A percentile compares a stretch with the other conserved stretches of the same genome.
These are phyloP conservation scores for Wickerhamiella shivajii DNA, from an alignment of 805 yeast genomes.

Conservation along the genomic window DNA sequence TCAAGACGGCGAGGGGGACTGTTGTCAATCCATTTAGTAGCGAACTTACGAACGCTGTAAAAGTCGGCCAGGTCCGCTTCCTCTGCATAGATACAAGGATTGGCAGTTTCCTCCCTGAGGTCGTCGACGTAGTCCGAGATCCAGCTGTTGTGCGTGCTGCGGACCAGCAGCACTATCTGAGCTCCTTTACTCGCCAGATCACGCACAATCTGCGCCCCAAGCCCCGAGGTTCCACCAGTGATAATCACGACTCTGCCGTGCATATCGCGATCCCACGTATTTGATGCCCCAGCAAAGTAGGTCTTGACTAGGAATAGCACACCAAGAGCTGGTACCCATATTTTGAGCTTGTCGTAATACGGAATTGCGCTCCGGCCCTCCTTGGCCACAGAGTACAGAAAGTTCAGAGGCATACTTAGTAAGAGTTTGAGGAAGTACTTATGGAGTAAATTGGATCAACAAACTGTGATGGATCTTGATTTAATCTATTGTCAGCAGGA, in stretches of 20 bases:
- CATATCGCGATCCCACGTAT: constrained; percentile 84
- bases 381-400: constrained; percentile 47
- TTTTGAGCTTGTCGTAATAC: constrained; percentile 46
- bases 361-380: constrained; percentile 73
- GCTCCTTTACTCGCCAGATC: constrained; percentile 77
- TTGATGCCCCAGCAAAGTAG: constrained; percentile 64
- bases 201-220: constrained; percentile 62
- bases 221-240: constrained; percentile 84
- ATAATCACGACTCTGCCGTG: constrained; percentile 62
- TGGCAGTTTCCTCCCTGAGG: constrained; percentile 52
- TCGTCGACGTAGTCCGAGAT: constrained; percentile 65
- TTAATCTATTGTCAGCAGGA: no score
- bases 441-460: no score
- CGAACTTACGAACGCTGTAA: constrained; percentile 70
- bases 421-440: neutral
- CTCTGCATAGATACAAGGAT: constrained; percentile 78
- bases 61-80: constrained; percentile 67
- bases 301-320: constrained; percentile 41
- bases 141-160: constrained; percentile 58
- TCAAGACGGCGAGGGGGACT: constrained; percentile 83
- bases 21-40: constrained; percentile 87
- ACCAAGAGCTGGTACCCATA: constrained; percentile 37
- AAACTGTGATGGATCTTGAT: no score
- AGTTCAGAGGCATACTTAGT: constrained; percentile 64
- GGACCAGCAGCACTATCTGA: constrained; percentile 59